Evolutionary conservation across 192 early-diverging fungal genomes (phyloP).

Genomic region (Spizellomyces sp.): DNA sequence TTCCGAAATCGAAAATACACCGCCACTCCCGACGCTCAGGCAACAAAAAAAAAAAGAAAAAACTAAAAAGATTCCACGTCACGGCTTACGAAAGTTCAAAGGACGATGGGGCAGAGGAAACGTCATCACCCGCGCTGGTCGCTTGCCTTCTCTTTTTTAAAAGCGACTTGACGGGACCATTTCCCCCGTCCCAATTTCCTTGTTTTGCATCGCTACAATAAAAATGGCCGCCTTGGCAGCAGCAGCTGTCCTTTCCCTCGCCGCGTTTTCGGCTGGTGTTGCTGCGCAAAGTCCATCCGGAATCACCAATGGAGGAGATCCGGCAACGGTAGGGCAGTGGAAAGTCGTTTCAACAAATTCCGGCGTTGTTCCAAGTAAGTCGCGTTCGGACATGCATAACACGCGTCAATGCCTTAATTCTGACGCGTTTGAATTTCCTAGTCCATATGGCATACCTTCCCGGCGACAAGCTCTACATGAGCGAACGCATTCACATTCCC

Average conservation of each 20-base stretch:
- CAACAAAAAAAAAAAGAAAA: too few relatives aligned
- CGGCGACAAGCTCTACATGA: constrained; percentile 19
- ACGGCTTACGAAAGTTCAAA: too few relatives aligned
- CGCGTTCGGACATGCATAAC: neutral
- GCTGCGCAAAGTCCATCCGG: neutral
- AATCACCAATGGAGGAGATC: neutral
- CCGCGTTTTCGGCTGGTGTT: neutral
- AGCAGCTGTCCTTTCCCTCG: neutral
- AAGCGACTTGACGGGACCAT: too few relatives aligned
- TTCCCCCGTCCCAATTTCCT: too few relatives aligned
- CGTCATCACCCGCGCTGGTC: too few relatives aligned
- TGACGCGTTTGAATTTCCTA: neutral
- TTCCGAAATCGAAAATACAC: too few relatives aligned
- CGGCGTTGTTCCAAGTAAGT: constrained; percentile 12
- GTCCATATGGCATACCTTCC: constrained; percentile 11
- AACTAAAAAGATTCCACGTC: too few relatives aligned
- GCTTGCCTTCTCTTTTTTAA: too few relatives aligned
- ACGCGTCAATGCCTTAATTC: neutral
- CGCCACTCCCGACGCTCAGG: too few relatives aligned
- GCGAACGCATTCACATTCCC: constrained; percentile 18
- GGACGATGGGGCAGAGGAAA: too few relatives aligned
- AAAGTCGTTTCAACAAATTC: constrained; percentile 25
- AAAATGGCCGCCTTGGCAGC: too few relatives aligned
- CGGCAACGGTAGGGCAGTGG: neutral
- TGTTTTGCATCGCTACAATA: too few relatives aligned